Evolutionary conservation across 345 rosid genomes (phyloP).

Genomic region (Cardamine resedifolia): DNA sequence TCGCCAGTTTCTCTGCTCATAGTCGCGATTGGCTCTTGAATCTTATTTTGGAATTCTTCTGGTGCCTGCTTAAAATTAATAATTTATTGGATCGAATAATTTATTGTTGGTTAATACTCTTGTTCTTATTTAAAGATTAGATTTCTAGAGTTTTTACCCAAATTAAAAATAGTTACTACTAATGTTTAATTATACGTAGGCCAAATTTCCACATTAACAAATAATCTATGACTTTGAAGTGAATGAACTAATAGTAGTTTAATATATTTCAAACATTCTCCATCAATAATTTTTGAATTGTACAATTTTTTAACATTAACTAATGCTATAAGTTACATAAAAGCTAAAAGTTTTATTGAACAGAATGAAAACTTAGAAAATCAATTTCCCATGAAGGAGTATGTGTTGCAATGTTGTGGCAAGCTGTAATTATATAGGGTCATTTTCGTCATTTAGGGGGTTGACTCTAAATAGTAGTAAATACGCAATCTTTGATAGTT

Average conservation of each 20-base stretch:
- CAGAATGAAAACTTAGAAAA: neutral
- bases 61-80: conserved; percentile 47
- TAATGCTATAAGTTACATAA: neutral
- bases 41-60: conserved; percentile 40
- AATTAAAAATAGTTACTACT: neutral
- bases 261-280: neutral
- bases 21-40: conserved; percentile 48
- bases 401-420: too few species aligned
- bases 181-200: too few species aligned
- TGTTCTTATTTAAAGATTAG: neutral
- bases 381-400: neutral
- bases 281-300: neutral
- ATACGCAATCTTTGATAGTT: neutral
- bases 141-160: neutral
- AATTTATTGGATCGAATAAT: neutral
- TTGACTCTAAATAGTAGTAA: too few species aligned
- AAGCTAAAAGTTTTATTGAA: neutral
- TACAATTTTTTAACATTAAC: neutral
- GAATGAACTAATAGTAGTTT: neutral
- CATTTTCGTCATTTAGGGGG: neutral
- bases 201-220: neutral
- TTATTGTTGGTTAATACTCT: neutral
- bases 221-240: neutral
- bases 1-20: conserved; percentile 54
- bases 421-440: neutral